Evolutionary conservation across 306 rosid species (phyloP).

Genomic region (Pyrus bretschneideri): DNA sequence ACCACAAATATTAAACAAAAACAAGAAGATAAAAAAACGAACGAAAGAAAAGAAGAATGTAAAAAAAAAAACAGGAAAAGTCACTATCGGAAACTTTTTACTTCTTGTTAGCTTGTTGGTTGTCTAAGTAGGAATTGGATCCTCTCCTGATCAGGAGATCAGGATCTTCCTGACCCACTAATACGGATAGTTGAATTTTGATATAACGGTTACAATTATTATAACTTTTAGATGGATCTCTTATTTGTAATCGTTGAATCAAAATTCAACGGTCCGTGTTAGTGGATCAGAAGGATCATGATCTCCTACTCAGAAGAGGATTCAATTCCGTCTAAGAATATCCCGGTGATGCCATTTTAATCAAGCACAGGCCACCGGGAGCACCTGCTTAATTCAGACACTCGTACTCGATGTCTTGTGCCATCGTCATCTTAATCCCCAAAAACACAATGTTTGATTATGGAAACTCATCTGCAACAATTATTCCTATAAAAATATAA

Average conservation of each 20-base stretch:
- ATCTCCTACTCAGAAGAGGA: no score
- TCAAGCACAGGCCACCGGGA: neutral
- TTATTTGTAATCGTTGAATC: no score
- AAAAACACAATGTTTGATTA: neutral
- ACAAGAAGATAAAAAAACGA: neutral
- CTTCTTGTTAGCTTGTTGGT: neutral
- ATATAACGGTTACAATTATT: no score
- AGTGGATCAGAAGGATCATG: no score
- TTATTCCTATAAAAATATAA: neutral
- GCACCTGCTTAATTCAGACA: neutral
- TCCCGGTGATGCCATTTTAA: neutral
- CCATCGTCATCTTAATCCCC: neutral
- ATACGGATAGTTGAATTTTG: no score
- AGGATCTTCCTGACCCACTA: no score
- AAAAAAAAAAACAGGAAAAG: neutral
- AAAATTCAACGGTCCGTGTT: no score
- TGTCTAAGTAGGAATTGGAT: neutral
- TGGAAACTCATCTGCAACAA: neutral
- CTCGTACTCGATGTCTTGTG: neutral
- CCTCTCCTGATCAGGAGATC: no score
- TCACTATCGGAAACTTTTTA: neutral
- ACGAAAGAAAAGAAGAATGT: no score
- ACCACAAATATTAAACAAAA: neutral
- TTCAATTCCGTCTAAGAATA: neutral
- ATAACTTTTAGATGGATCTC: no score